Evolutionary conservation across 139 green algal genomes (phyloP), one percentile per base, ranked within the genome.

Genomic region (Astrephomene gubernaculifera): DNA sequence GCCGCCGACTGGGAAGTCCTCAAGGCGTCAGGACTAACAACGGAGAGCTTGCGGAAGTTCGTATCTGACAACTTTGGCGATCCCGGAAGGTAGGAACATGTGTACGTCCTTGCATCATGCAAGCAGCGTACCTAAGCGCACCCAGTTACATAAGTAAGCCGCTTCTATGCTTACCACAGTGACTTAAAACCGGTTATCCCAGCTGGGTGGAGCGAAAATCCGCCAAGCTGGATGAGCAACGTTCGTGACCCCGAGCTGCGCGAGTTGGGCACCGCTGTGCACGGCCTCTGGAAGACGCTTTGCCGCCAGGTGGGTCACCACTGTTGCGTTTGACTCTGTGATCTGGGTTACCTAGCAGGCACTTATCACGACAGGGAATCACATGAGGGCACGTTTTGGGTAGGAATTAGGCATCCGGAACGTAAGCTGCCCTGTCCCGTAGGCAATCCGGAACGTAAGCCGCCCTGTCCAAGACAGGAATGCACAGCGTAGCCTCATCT

Each of bases 201-300:
- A 9, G 29, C 44, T 31, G 72, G 75, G 5, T 83, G 44, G 65
- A 27, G 35, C 7, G 61, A 83, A 44, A 17, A 21, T 17, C 31
- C 67, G 4, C 83, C 83, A 2, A 41, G 33, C 14, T 88, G 73
- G 73, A 4, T 81, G 22, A 35, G 4, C 21, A 31, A 21, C 9
- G 31, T 84, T 33, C 14, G 29, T 8, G 52, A 88, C 2, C 33
- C 38, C 2, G 52, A 83, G 4, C 21, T 78, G 52, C 63, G 49
- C 9, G 49, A 35, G 2, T 31, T 88, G 2, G 74, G 65, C 1
- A 24, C 38, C 0, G 36, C 61, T 17, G 83, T 88, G 35, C 44
- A 84, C 39, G 33, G 45, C 1, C 49, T 88, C 6, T 88, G 83
- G 83, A 76, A 44, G 14, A 73, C 68, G 4, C 54, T 88, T 33